Base-by-base conservation (phyloP, 306 rosid species). In the Cicer judaicum region DNA sequence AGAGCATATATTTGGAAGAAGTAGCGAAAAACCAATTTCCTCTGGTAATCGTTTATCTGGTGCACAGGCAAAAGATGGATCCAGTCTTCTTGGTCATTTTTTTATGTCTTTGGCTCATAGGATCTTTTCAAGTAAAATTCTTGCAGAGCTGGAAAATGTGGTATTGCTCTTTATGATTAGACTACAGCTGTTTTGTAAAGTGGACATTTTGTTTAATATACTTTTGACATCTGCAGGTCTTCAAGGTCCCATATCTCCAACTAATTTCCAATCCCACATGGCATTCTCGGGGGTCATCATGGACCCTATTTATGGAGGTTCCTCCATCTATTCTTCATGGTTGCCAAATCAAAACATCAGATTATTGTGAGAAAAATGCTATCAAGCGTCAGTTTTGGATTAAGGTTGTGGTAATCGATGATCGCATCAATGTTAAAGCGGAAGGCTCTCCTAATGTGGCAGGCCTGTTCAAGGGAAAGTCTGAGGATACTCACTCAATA, bases 211-310 rank as follows among this genome's bases (percentile, higher is more conserved):
- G 71, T 68, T 78, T 56, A 72, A 21, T 46, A 6, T 77, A 42
- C 13, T 39, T 65, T 70, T 65, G 61, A 55, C 69, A 41, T 76
- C 72, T 80, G 63, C 82, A 94, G 99, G 92, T 87, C 67, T 85
- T 83, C 80, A 89, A 84, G 54, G 92, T 89, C 70, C 95, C 93
- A 44, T 92, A 85, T 90, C 87, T 90, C 67, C 89, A 88, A 80
- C 63, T 92, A 77, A 78, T 81, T 75, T 88, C 96, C 64, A 88
- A 94, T 77, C 95, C 93, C 48, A 88, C 99, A 1, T 88, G 99
- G 99, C 86, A 90, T 82, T 94, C 93, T 79, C 89, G 96, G 18
- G 80, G 85, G 14, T 94, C 97, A 7, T 89, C 97, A 8, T 94
- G 99, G 97, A 90, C 91, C n/a, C 79, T 91, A 16, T 74, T 63